A percentile compares a stretch with the other conserved stretches of the same genome.
These are phyloP conservation scores for Populus alba DNA, from an alignment of 345 rosid species.

Conservation along the genomic window DNA sequence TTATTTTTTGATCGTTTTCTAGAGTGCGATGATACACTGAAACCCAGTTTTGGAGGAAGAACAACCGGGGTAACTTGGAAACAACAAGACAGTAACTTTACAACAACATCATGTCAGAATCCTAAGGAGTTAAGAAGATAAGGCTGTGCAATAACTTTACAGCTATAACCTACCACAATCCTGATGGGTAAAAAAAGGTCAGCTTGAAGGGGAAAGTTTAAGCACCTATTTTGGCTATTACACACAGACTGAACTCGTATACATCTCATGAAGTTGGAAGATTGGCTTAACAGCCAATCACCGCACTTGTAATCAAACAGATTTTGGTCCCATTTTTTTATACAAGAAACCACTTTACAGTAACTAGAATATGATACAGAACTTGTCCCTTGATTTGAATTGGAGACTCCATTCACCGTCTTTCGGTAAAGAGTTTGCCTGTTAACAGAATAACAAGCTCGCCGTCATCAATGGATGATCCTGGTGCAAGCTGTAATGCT, in stretches of 20 bases:
- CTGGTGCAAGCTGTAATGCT: slow-evolving; percentile 43
- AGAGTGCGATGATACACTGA: neutral
- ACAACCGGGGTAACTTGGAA: neutral
- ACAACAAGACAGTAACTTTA: neutral
- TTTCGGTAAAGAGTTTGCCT: slow-evolving; percentile 14
- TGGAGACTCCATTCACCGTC: neutral
- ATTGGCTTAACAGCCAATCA: no score
- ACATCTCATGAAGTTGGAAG: no score
- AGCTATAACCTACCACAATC: neutral
- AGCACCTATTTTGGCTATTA: neutral
- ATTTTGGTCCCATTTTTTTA: neutral
- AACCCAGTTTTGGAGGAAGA: neutral
- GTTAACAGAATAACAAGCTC: slow-evolving; percentile 46
- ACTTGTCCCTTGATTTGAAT: neutral
- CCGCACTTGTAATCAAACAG: neutral
- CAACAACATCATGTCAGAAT: neutral
- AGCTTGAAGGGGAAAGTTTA: slow-evolving; percentile 4
- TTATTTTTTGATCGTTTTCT: no score
- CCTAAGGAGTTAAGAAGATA: neutral
- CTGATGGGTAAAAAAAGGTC: neutral
- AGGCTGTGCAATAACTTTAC: neutral
- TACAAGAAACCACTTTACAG: neutral
- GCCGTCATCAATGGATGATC: slow-evolving; percentile 39
- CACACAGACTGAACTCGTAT: no score
- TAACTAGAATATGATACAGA: neutral